Evolutionary conservation across 2,329 filamentous ascomycete species (phyloP).

Genomic region (Sporothrix brasiliensis): DNA sequence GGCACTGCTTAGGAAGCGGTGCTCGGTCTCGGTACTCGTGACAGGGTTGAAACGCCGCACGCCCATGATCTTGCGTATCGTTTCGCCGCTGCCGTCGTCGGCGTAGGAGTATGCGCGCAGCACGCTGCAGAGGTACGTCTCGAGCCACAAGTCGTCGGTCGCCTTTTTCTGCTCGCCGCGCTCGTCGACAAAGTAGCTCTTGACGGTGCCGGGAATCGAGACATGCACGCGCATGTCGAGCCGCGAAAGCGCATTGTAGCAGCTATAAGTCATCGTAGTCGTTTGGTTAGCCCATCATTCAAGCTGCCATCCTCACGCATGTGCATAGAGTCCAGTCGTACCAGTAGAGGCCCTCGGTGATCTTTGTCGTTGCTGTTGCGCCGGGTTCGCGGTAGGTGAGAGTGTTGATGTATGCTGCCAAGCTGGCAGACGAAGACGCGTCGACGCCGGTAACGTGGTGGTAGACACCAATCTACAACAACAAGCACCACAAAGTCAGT

Average conservation of each 20-base stretch:
- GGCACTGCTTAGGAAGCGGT: slow-evolving; percentile 90
- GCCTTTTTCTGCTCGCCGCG: slow-evolving; percentile 91
- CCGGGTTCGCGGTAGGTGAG: slow-evolving; percentile 87
- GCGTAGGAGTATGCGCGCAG: slow-evolving; percentile 94
- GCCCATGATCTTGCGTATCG: slow-evolving; percentile 96
- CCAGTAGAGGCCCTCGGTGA: slow-evolving; percentile 94
- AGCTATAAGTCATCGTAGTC: slow-evolving; percentile 49
- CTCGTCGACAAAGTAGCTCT: slow-evolving; percentile 97
- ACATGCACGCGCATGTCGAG: slow-evolving; percentile 99
- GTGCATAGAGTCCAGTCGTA: slow-evolving; percentile 43
- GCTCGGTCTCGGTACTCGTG: slow-evolving; percentile 96
- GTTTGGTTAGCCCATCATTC: neutral
- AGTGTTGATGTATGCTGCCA: slow-evolving; percentile 98
- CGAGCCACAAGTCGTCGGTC: slow-evolving; percentile 92
- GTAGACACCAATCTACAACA: slow-evolving; percentile 79
- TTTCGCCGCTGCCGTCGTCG: slow-evolving; percentile 90
- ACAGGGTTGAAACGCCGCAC: slow-evolving; percentile 96
- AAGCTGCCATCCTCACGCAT: neutral
- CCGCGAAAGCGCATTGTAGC: slow-evolving; percentile 98
- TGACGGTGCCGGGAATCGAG: slow-evolving; percentile 92
- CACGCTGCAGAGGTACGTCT: slow-evolving; percentile 95
- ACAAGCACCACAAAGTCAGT: neutral
- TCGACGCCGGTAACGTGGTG: slow-evolving; percentile 98
- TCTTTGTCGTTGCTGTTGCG: slow-evolving; percentile 75
- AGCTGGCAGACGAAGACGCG: slow-evolving; percentile 93